A percentile compares a stretch with the other conserved stretches of the same genome.
Evolutionary conservation across 345 rosid species (phyloP).

Genomic region (Syzygium aqueum): DNA sequence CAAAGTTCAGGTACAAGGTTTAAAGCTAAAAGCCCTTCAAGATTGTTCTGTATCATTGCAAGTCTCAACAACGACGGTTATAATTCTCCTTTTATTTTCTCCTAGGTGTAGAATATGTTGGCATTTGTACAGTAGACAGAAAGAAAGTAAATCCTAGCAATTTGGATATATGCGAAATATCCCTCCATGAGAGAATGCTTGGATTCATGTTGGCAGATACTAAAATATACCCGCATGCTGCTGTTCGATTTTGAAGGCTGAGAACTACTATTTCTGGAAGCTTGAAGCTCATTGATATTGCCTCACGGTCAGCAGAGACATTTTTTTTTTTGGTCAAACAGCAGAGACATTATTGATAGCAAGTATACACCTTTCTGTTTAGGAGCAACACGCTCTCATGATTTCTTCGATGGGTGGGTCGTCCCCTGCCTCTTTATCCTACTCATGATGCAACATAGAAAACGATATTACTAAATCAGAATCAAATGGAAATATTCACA

Average conservation of each 20-base stretch:
- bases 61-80: neutral
- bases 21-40: neutral
- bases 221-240: neutral
- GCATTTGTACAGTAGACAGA: neutral
- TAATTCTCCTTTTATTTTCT: neutral
- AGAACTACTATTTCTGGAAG: neutral
- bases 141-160: neutral
- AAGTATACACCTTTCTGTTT: conserved; percentile 9
- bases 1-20: neutral
- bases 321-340: too few relatives aligned
- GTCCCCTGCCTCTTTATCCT: conserved; percentile 97
- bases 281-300: neutral
- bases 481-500: neutral
- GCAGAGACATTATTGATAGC: neutral
- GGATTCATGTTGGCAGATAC: neutral
- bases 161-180: neutral
- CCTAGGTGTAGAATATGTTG: neutral
- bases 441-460: neutral
- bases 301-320: neutral
- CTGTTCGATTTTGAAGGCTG: neutral
- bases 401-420: conserved; percentile 69
- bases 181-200: neutral
- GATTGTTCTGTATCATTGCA: neutral
- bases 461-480: neutral
- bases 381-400: conserved; percentile 63